Percentiles rank a stretch among this genome's conserved stretches.
phyloP scores from a whole-genome alignment of 1,139 yeast genomes.

The Candida gigantensis region DNA sequence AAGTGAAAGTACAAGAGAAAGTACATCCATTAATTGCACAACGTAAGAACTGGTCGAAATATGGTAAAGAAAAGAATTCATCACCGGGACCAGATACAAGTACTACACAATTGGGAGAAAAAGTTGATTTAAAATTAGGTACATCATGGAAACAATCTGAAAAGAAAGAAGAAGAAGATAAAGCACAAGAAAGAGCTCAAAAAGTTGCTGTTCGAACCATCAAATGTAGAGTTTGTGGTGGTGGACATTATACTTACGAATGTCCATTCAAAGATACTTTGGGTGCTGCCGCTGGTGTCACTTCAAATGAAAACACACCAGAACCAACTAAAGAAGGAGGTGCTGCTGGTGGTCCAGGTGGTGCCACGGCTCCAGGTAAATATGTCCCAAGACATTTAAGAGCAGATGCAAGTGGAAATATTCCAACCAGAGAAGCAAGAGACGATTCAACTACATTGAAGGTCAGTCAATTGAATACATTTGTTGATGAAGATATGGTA shows the following conservation, averaged over 20 bases:
- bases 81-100: conserved; percentile 85
- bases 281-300: conserved; percentile 50
- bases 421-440: conserved; percentile 51
- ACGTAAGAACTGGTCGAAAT: conserved; percentile 75
- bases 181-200: conserved; percentile 53
- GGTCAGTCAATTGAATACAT: conserved; percentile 86
- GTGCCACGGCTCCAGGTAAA: conserved; percentile 36
- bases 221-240: conserved; percentile 90
- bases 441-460: conserved; percentile 90
- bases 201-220: conserved; percentile 51
- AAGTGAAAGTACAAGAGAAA: conserved; percentile 73
- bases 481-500: conserved; percentile 81
- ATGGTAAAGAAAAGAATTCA: conserved; percentile 77
- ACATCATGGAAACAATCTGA: conserved; percentile 73
- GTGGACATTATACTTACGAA: conserved; percentile 89
- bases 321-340: conserved; percentile 19
- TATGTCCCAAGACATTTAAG: conserved; percentile 85
- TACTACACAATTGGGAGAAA: conserved; percentile 90
- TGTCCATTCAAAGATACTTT: conserved; percentile 96
- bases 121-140: conserved; percentile 67
- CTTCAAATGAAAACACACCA: conserved; percentile 29
- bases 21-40: conserved; percentile 77
- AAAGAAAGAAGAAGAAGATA: conserved; percentile 56
- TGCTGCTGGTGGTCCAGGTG: no score
- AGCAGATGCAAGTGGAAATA: conserved; percentile 57